Evolutionary conservation across 1,139 yeast species (phyloP).

Genomic region (Candida sp.): DNA sequence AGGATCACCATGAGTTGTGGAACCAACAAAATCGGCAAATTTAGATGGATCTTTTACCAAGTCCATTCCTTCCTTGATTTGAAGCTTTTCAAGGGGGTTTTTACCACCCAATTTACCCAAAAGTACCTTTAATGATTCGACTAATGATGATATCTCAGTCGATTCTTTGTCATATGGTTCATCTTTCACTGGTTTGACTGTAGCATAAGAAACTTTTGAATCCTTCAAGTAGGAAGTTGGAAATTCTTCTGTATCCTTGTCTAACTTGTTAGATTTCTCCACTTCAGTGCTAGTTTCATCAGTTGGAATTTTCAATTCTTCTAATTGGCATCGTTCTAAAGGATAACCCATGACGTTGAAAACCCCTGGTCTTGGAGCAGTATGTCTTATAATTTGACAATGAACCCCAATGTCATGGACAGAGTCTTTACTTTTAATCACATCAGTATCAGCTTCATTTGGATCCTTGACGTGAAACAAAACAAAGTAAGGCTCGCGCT

Average conservation of each 20-base stretch:
- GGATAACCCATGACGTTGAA: conserved; percentile 59
- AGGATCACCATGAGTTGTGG: conserved; percentile 39
- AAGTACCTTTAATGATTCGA: conserved; percentile 60
- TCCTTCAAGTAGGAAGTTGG: conserved; percentile 67
- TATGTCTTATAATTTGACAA: conserved; percentile 79
- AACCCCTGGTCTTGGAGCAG: conserved; percentile 42
- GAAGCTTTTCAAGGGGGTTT: conserved; percentile 60
- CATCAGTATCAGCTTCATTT: conserved; percentile 57
- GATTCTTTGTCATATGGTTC: conserved; percentile 73
- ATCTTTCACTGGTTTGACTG: conserved; percentile 55
- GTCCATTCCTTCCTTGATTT: conserved; percentile 33
- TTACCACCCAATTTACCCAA: conserved; percentile 41
- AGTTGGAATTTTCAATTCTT: conserved; percentile 64
- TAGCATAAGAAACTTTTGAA: conserved; percentile 67
- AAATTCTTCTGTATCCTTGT: conserved; percentile 29
- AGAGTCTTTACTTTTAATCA: conserved; percentile 58
- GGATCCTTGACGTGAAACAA: conserved; percentile 76
- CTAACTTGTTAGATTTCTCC: conserved; percentile 16
- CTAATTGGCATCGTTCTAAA: conserved; percentile 73
- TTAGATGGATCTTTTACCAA: conserved; percentile 37
- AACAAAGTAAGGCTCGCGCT: conserved; percentile 81
- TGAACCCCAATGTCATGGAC: conserved; percentile 80
- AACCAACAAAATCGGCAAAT: conserved; percentile 46
- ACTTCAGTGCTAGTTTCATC: conserved; percentile 14
- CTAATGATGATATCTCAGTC: conserved; percentile 70